phyloP scores from a whole-genome alignment of 2,329 filamentous ascomycete genomes.

The Talaromyces sp. region DNA sequence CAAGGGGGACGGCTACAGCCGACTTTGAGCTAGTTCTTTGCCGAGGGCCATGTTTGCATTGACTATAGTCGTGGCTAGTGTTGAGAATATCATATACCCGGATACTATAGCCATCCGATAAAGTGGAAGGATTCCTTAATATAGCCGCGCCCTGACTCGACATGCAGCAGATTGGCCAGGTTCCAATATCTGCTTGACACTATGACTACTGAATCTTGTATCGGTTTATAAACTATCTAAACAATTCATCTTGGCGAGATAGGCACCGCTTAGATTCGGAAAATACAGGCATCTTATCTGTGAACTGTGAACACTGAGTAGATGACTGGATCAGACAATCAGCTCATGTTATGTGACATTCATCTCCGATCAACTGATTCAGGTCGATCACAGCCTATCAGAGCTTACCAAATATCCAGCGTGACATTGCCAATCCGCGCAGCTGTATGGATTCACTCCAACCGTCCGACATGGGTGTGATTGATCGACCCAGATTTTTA shows the following conservation, averaged over 20 bases:
- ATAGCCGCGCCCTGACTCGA: background rate
- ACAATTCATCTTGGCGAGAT: background rate
- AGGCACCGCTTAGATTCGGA: background rate
- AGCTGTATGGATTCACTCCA: background rate
- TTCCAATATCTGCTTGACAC: background rate
- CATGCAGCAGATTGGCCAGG: background rate
- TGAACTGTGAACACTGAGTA: background rate
- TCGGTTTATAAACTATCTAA: background rate
- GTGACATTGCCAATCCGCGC: slow-evolving; percentile 1
- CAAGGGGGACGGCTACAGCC: background rate
- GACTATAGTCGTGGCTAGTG: background rate
- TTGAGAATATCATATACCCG: background rate
- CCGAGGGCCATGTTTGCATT: background rate
- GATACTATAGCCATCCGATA: background rate
- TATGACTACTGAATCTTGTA: background rate
- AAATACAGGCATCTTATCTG: background rate
- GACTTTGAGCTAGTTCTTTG: background rate
- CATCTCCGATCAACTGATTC: background rate
- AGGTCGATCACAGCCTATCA: background rate
- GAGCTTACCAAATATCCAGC: background rate
- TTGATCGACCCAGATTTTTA: background rate
- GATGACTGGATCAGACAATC: background rate
- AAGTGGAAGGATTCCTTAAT: background rate
- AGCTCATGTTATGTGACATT: background rate
- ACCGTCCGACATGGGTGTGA: background rate